phyloP scores from a whole-genome alignment of 768 basidiomycete species.

The Exsudoporus frostii region DNA sequence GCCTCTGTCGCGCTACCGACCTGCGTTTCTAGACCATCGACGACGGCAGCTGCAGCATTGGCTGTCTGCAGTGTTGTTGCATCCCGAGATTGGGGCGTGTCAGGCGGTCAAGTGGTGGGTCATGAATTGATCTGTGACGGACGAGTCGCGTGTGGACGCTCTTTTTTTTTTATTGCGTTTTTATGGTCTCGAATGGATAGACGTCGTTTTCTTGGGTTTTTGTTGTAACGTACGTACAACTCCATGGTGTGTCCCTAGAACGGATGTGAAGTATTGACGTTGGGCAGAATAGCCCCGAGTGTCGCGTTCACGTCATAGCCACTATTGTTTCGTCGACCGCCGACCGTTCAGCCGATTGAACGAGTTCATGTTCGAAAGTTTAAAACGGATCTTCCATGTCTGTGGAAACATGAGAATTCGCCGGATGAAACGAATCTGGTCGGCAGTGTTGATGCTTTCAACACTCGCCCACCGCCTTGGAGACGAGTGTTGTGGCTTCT shows the following conservation, averaged over 20 bases:
- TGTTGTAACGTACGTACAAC: background rate
- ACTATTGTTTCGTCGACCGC: too few species aligned
- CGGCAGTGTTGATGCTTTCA: too few species aligned
- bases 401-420: too few species aligned
- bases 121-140: slow-evolving; percentile 35
- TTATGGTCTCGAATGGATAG: background rate
- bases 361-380: too few species aligned
- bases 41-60: slow-evolving; percentile 61
- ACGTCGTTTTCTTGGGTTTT: background rate
- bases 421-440: too few species aligned
- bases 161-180: slow-evolving; percentile 11
- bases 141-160: background rate
- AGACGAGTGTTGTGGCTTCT: too few species aligned
- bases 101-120: slow-evolving; percentile 63
- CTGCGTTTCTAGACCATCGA: slow-evolving; percentile 63
- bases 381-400: too few species aligned
- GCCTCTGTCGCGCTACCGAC: slow-evolving; percentile 62
- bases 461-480: too few species aligned
- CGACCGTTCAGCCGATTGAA: too few species aligned
- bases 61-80: slow-evolving; percentile 60
- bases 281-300: too few species aligned
- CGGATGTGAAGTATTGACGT: too few species aligned
- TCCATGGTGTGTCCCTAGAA: background rate
- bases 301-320: too few species aligned
- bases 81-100: slow-evolving; percentile 67